Evolutionary conservation across 2,329 filamentous ascomycete species (phyloP).

Genomic region (Aphanocladium album): DNA sequence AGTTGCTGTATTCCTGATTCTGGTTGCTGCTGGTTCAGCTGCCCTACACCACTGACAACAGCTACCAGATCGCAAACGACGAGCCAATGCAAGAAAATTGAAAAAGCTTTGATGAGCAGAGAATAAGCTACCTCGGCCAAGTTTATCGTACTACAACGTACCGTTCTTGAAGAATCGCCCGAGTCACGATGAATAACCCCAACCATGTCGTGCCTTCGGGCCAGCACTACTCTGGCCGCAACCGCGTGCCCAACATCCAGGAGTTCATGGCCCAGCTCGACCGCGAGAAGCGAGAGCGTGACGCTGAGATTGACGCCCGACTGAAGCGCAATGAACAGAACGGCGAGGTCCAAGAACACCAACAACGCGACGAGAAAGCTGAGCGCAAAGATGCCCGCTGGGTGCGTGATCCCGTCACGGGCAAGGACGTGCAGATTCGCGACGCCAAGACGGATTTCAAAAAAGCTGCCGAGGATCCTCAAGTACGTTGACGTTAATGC

Average conservation of each 20-base stretch:
- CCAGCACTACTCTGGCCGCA: slow-evolving; percentile 75
- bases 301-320: slow-evolving; percentile 63
- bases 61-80: background rate
- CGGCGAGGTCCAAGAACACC: slow-evolving; percentile 39
- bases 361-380: slow-evolving; percentile 28
- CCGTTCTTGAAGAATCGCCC: background rate
- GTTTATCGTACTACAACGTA: background rate
- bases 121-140: background rate
- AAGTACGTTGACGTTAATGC: slow-evolving; percentile 40
- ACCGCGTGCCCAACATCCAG: slow-evolving; percentile 82
- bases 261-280: slow-evolving; percentile 79
- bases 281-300: slow-evolving; percentile 69
- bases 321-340: slow-evolving; percentile 32
- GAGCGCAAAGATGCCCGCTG: slow-evolving; percentile 53
- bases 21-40: background rate
- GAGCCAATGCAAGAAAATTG: background rate
- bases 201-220: slow-evolving; percentile 40
- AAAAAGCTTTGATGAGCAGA: background rate
- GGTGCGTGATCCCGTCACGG: slow-evolving; percentile 86
- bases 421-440: slow-evolving; percentile 78
- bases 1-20: background rate
- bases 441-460: slow-evolving; percentile 68
- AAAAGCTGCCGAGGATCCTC: slow-evolving; percentile 65
- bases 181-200: slow-evolving; percentile 31
- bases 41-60: background rate